Evolutionary conservation across 2,329 filamentous ascomycete species (phyloP).

Genomic region (Cladosporium cucumerinum): DNA sequence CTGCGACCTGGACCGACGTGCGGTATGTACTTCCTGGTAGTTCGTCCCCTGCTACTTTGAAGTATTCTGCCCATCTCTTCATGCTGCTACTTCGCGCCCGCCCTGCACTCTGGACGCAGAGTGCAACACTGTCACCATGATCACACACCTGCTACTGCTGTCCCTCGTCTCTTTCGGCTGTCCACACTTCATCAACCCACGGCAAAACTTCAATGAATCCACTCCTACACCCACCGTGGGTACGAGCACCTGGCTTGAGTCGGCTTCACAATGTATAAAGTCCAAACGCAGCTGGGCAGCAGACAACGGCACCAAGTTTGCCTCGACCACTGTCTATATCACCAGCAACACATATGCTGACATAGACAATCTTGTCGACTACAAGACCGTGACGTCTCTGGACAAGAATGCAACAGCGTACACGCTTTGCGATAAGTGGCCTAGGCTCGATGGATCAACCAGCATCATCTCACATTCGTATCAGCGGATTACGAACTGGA

Average conservation of each 20-base stretch:
- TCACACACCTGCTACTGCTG: not conserved
- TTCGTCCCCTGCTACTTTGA: not conserved
- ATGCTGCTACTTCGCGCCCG: not conserved
- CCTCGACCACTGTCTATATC: not conserved
- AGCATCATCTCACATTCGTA: not conserved
- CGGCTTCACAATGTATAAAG: not conserved
- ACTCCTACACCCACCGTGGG: not conserved
- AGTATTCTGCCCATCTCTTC: not conserved
- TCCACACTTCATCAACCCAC: not conserved
- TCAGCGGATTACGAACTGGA: not conserved
- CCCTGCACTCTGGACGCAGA: not conserved
- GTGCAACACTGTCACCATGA: not conserved
- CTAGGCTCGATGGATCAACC: slow-evolving; percentile 23
- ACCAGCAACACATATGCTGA: not conserved
- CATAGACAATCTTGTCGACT: not conserved
- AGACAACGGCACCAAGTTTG: not conserved
- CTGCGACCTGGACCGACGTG: not conserved
- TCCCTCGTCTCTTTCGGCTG: not conserved
- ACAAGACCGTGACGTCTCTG: not conserved
- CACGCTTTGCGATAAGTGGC: slow-evolving; percentile 27
- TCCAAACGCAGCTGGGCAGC: not conserved
- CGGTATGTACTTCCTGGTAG: not conserved
- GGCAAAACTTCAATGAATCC: not conserved
- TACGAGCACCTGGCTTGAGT: not conserved
- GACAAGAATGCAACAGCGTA: slow-evolving; percentile 15